These are phyloP conservation scores for Trametes villosa DNA, from an alignment of 768 basidiomycete species.

Conservation along the genomic window DNA sequence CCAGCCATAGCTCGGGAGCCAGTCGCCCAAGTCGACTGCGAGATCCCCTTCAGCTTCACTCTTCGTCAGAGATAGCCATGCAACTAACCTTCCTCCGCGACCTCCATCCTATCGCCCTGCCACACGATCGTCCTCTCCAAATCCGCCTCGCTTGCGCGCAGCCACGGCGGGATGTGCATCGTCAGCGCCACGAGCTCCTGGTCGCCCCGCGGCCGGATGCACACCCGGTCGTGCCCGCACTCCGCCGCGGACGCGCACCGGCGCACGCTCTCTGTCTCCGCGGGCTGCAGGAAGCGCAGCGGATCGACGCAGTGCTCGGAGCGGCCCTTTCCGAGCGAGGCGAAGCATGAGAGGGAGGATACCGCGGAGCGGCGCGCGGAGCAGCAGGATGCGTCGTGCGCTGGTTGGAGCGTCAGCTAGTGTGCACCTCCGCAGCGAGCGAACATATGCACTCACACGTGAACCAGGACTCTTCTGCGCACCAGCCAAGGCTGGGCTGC, in stretches of 20 bases:
- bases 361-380: slow-evolving; percentile 18
- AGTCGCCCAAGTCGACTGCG: slow-evolving; percentile 56
- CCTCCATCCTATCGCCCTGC: slow-evolving; percentile 69
- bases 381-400: slow-evolving; percentile 27
- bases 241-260: slow-evolving; percentile 48
- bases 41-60: background rate
- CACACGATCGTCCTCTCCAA: slow-evolving; percentile 57
- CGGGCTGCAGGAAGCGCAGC: slow-evolving; percentile 47
- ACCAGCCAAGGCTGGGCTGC: slow-evolving; percentile 59
- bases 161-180: slow-evolving; percentile 34
- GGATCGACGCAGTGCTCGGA: slow-evolving; percentile 61
- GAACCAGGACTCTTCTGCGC: slow-evolving; percentile 43
- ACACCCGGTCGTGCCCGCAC: slow-evolving; percentile 47
- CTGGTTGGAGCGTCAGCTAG: slow-evolving; percentile 30
- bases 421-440: background rate
- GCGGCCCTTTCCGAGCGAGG: slow-evolving; percentile 20
- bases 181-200: slow-evolving; percentile 62
- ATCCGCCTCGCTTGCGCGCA: slow-evolving; percentile 11
- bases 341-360: slow-evolving; percentile 49
- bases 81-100: slow-evolving; percentile 65
- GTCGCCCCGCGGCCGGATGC: slow-evolving; percentile 54
- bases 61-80: too few relatives aligned
- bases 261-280: background rate
- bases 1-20: slow-evolving; percentile 48
- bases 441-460: slow-evolving; percentile 30